Evolutionary conservation across 2,329 filamentous ascomycete genomes (phyloP), one percentile per base, ranked within the genome.

Genomic region (Fusarium musae): DNA sequence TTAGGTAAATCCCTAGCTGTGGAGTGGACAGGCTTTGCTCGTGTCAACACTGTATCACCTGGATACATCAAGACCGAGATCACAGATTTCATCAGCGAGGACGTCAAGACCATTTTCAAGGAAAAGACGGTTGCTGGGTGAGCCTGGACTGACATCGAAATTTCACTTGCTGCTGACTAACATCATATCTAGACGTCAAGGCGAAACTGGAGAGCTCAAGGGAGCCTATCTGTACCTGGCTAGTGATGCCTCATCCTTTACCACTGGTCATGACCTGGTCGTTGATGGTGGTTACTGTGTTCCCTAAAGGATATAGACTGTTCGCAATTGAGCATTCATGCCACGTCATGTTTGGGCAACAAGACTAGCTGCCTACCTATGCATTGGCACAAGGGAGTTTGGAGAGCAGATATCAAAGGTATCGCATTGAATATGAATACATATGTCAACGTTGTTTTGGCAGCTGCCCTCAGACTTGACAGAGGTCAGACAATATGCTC

Each of bases 171-270:
- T 47, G 8, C 30, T 36, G 58, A 49, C 72, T 78, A 63, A 77
- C 61, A n/a, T 47, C 56, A 47, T 52, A 23, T 47, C 30, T 43
- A 89, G 90, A 53, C 88, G 94, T 73, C 92, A 95, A 79, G 94
- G 92, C 15, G 86, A 91, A 73, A 85, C 89, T 6, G 88, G 90
- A 68, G 94, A 97, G 85, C 86, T 97, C 76, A 95, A 96, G 85
- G 94, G 93, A 26, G 92, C 92, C 23, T 97, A 93, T 80, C 83
- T 97, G 53, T 96, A 95, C 82, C 85, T 97, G 63, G 92, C 93
- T 23, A 93, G 91, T 19, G 93, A 97, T 82, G 93, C 93, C 8
- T 89, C 92, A n/a, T 93, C 90, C 60, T 97, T 94, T 83, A 94
- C 92, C 23, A 97, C 93, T 13, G 94, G 90, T 1, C 86, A 88